phyloP scores from a whole-genome alignment of 1,284 basidiomycete species.

The Psilocybe mexicana region DNA sequence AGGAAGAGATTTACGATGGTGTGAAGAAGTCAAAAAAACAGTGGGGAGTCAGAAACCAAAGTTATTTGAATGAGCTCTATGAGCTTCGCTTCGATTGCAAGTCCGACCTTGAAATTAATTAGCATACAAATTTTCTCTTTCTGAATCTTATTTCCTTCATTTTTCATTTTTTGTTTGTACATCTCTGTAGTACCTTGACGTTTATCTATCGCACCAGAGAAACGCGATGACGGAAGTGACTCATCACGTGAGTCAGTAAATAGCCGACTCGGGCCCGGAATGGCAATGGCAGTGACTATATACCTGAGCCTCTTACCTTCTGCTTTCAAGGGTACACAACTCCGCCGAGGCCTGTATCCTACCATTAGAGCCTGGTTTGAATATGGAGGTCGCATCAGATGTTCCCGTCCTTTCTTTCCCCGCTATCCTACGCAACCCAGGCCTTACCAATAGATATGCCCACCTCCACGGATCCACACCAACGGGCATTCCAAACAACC shows the following conservation, averaged over 20 bases:
- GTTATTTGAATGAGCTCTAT: no score
- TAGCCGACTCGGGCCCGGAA: constrained; percentile 1
- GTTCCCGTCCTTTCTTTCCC: constrained; percentile 61
- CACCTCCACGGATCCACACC: constrained; percentile 39
- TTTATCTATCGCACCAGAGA: no score
- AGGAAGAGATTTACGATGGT: no score
- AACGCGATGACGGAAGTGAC: neutral
- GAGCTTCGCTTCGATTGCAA: no score
- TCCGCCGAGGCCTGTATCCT: neutral
- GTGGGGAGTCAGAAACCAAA: no score
- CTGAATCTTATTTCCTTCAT: no score
- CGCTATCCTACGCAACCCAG: constrained; percentile 61
- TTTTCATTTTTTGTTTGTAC: no score
- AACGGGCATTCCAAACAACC: constrained; percentile 14
- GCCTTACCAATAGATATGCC: constrained; percentile 50
- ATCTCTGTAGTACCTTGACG: no score
- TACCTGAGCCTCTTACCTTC: neutral
- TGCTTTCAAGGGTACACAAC: neutral
- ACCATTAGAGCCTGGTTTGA: neutral
- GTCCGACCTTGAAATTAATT: no score
- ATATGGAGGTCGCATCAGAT: constrained; percentile 8
- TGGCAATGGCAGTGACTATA: neutral
- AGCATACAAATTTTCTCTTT: no score
- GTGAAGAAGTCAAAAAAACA: no score
- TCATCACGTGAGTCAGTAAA: constrained; percentile 6